These are phyloP conservation scores for Aspergillus flavus DNA, from an alignment of 2,329 filamentous ascomycete genomes.

Conservation along the genomic window DNA sequence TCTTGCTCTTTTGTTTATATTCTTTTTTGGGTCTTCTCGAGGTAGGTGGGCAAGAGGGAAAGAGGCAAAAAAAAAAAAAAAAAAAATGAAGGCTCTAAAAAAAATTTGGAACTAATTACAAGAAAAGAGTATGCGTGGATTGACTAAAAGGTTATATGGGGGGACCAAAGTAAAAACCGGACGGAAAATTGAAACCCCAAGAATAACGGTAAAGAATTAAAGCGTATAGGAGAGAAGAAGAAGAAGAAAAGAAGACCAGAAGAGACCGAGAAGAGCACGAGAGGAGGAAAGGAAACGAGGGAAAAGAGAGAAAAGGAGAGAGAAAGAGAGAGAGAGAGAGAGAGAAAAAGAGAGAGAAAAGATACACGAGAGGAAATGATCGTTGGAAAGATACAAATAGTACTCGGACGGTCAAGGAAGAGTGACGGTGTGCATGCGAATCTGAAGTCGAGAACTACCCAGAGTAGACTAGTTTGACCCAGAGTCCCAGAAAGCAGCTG, in stretches of 20 bases:
- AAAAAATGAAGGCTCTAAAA: conserved; percentile 14
- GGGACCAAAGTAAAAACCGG: conserved; percentile 10
- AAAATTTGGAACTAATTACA: conserved; percentile 12
- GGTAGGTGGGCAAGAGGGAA: conserved; percentile 2
- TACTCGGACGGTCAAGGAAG: conserved; percentile 15
- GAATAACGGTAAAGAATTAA: conserved; percentile 22
- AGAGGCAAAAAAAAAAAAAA: conserved; percentile 4
- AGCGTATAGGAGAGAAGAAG: conserved; percentile 2
- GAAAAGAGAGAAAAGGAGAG: neutral
- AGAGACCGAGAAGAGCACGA: conserved; percentile 11
- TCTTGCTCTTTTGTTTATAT: conserved; percentile 4
- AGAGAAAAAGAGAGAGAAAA: conserved; percentile 4
- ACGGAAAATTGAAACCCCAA: conserved; percentile 16
- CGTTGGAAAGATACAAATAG: conserved; percentile 25
- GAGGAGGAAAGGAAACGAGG: neutral
- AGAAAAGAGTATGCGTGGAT: conserved; percentile 10
- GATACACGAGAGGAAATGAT: conserved; percentile 23
- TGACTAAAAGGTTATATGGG: conserved; percentile 11
- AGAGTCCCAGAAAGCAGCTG: conserved; percentile 14
- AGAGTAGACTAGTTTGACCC: conserved; percentile 14
- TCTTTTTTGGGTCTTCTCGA: neutral
- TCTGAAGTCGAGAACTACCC: conserved; percentile 17
- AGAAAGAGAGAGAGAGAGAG: conserved; percentile 7
- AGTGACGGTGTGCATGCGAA: conserved; percentile 32
- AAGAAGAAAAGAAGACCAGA: conserved; percentile 9